Conservation (phyloP, 1,139 yeast genomes). For the Pichia sp. region DNA sequence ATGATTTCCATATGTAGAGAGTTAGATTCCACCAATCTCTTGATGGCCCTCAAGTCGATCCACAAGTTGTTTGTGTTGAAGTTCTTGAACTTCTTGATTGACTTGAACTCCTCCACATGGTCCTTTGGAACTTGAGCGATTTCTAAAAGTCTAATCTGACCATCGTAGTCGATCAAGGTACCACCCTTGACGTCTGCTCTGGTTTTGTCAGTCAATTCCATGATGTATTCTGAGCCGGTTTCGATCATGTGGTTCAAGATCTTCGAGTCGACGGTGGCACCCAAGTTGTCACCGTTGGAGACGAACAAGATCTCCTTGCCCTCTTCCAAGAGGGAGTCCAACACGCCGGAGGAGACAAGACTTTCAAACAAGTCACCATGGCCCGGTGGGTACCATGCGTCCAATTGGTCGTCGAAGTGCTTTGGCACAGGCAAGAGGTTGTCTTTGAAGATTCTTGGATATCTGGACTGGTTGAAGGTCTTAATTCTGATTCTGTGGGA, state of each 20-base stretch:
- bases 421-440: slow-evolving; percentile 92
- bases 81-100: slow-evolving; percentile 94
- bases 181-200: slow-evolving; percentile 99
- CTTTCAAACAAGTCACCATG: slow-evolving; percentile 97
- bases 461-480: slow-evolving; percentile 95
- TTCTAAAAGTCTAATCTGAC: slow-evolving; percentile 89
- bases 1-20: slow-evolving; percentile 88
- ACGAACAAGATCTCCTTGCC: slow-evolving; percentile 95
- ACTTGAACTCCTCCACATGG: slow-evolving; percentile 96
- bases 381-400: slow-evolving; percentile 97
- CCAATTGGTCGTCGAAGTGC: slow-evolving; percentile 65
- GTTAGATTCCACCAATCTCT: slow-evolving; percentile 82
- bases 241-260: slow-evolving; percentile 91
- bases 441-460: slow-evolving; percentile 93
- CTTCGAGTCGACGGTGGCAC: slow-evolving; percentile 94
- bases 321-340: slow-evolving; percentile 83
- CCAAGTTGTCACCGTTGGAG: slow-evolving; percentile 96
- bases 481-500: slow-evolving; percentile 94
- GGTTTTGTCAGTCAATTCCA: slow-evolving; percentile 98
- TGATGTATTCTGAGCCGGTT: slow-evolving; percentile 86
- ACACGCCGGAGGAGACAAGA: slow-evolving; percentile 82
- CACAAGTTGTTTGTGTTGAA: slow-evolving; percentile 97
- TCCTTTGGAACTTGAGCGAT: slow-evolving; percentile 99
- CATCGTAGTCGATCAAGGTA: slow-evolving; percentile 93
- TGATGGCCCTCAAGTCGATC: slow-evolving; percentile 92